Evolutionary conservation across 805 yeast genomes (phyloP).

Genomic region (Starmerella apis): DNA sequence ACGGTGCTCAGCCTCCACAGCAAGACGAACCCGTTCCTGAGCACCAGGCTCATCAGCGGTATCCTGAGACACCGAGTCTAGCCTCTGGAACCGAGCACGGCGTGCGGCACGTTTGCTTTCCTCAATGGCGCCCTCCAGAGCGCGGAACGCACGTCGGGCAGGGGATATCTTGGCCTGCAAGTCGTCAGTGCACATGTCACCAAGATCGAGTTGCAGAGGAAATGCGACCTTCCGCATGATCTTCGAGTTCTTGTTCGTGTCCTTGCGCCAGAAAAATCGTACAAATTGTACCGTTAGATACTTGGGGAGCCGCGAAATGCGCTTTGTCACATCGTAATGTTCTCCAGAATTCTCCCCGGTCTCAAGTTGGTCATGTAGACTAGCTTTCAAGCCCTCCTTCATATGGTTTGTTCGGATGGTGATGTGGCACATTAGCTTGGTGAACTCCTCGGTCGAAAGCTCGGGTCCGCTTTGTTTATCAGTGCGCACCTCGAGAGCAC

Average conservation of each 20-base stretch:
- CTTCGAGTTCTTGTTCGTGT: slow-evolving; percentile 80
- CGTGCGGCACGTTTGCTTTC: slow-evolving; percentile 67
- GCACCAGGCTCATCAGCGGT: slow-evolving; percentile 19
- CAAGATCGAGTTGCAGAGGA: slow-evolving; percentile 83
- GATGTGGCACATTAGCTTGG: slow-evolving; percentile 83
- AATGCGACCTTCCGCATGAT: slow-evolving; percentile 88
- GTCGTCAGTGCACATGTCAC: slow-evolving; percentile 75
- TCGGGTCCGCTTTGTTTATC: slow-evolving; percentile 34
- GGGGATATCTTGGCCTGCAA: slow-evolving; percentile 56
- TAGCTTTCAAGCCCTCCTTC: slow-evolving; percentile 68
- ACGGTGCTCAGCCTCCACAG: slow-evolving; percentile 18
- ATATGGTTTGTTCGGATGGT: slow-evolving; percentile 74
- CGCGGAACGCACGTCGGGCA: slow-evolving; percentile 66
- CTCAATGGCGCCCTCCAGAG: slow-evolving; percentile 59
- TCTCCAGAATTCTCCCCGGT: slow-evolving; percentile 53
- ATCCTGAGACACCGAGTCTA: slow-evolving; percentile 32
- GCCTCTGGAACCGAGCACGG: slow-evolving; percentile 41
- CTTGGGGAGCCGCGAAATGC: slow-evolving; percentile 72
- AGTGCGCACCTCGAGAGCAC: slow-evolving; percentile 52
- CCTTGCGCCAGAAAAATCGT: slow-evolving; percentile 92
- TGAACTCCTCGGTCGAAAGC: slow-evolving; percentile 46
- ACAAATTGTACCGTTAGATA: slow-evolving; percentile 84
- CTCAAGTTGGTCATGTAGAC: slow-evolving; percentile 65
- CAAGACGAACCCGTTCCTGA: slow-evolving; percentile 19
- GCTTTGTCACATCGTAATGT: slow-evolving; percentile 47